Evolutionary conservation across 257 asterid species (phyloP).

Genomic region (Rubia yunnanensis): DNA sequence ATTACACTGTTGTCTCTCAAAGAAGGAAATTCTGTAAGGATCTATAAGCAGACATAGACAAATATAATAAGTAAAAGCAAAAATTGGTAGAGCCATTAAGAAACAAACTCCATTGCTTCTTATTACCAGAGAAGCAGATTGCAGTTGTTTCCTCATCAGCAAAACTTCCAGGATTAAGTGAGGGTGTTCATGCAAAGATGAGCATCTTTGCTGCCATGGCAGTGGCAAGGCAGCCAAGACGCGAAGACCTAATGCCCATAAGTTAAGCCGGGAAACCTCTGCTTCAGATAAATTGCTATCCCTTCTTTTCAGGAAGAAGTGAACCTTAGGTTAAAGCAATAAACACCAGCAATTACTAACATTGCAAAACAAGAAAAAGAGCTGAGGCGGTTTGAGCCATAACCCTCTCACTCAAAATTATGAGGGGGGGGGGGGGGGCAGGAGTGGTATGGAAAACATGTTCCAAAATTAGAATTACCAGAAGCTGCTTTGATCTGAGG

Average conservation of each 20-base stretch:
- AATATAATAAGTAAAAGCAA: slow-evolving; percentile 7
- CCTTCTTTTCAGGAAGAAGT: slow-evolving; percentile 88
- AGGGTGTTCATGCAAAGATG: slow-evolving; percentile 94
- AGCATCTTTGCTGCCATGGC: slow-evolving; percentile 98
- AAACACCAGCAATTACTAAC: slow-evolving; percentile 15
- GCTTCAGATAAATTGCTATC: slow-evolving; percentile 78
- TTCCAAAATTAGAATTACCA: slow-evolving; percentile 45
- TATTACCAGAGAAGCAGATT: slow-evolving; percentile 87
- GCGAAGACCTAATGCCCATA: slow-evolving; percentile 99
- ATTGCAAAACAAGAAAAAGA: slow-evolving; percentile 9
- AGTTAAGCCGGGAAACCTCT: slow-evolving; percentile 83
- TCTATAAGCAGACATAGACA: slow-evolving; percentile 38
- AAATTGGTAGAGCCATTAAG: slow-evolving; percentile 4
- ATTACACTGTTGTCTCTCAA: slow-evolving; percentile 73
- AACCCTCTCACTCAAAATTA: not conserved
- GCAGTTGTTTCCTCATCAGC: slow-evolving; percentile 97
- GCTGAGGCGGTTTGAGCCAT: not conserved
- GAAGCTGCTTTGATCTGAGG: slow-evolving; percentile 96
- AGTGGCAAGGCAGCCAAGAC: slow-evolving; percentile 87
- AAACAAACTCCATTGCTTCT: slow-evolving; percentile 1
- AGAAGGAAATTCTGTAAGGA: slow-evolving; percentile 77
- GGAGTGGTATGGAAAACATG: not conserved
- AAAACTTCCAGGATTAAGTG: slow-evolving; percentile 88
- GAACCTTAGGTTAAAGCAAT: slow-evolving; percentile 59
- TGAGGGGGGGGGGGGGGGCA: not conserved